phyloP scores from a whole-genome alignment of 1,284 basidiomycete genomes.

The Moesziomyces sp. region DNA sequence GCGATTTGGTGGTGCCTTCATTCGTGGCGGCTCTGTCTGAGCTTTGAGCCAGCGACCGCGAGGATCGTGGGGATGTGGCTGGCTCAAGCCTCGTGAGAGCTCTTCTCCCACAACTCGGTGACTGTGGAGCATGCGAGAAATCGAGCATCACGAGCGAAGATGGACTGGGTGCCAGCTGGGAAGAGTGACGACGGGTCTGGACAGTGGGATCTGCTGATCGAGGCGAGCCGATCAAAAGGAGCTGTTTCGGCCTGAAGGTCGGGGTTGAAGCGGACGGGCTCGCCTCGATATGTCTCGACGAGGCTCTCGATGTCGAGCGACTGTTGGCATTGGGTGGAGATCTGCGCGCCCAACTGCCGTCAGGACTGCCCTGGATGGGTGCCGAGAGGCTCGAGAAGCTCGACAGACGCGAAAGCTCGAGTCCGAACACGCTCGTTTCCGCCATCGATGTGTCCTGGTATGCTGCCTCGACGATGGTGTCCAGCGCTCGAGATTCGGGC shows the following conservation, averaged over 20 bases:
- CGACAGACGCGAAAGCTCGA: slow-evolving; percentile 12
- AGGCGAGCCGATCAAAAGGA: slow-evolving; percentile 9
- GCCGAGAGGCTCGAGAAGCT: slow-evolving; percentile 4
- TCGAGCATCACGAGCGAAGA: not conserved
- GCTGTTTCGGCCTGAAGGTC: slow-evolving; percentile 15
- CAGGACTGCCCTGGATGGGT: not conserved
- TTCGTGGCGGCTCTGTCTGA: too few species aligned
- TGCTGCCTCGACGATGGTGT: slow-evolving; percentile 15
- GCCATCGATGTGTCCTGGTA: slow-evolving; percentile 7
- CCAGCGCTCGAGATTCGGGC: slow-evolving; percentile 9
- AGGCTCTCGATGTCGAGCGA: slow-evolving; percentile 2
- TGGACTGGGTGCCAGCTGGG: not conserved
- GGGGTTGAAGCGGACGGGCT: not conserved
- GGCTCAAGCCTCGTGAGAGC: not conserved
- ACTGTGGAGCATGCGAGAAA: not conserved
- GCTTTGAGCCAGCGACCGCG: not conserved
- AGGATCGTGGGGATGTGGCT: not conserved
- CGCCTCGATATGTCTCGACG: not conserved
- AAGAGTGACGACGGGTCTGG: not conserved
- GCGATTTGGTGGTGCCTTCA: too few species aligned
- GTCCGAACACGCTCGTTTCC: slow-evolving; percentile 7
- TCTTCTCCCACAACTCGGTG: not conserved
- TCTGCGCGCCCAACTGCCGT: not conserved
- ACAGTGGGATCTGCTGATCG: not conserved
- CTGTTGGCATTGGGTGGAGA: not conserved